These are phyloP conservation scores for Diversispora epigaea DNA, from an alignment of 192 early-diverging fungal species.

Conservation along the genomic window DNA sequence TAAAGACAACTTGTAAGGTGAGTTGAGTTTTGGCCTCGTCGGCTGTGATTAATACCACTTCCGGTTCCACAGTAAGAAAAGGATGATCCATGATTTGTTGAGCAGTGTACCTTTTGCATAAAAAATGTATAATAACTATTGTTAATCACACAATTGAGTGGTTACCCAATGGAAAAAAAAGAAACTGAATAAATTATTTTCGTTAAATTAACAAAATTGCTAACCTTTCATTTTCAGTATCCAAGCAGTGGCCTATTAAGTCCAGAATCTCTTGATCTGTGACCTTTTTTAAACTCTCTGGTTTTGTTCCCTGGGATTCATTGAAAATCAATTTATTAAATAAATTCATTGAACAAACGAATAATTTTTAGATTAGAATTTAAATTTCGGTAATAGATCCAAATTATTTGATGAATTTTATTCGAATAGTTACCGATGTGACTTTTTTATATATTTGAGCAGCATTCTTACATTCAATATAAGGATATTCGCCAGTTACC, in stretches of 20 bases:
- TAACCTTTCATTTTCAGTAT: constrained; percentile 62
- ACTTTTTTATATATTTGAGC: constrained; percentile 81
- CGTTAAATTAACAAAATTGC: not conserved
- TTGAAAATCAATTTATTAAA: not conserved
- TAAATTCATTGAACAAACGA: constrained; percentile 4
- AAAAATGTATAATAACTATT: constrained; percentile 10
- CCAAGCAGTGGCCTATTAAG: constrained; percentile 66
- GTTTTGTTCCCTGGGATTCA: constrained; percentile 60
- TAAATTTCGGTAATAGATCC: too few relatives aligned
- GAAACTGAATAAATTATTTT: not conserved
- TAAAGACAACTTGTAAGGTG: constrained; percentile 73
- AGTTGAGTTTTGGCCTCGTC: constrained; percentile 65
- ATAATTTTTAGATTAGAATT: not conserved
- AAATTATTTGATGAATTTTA: not conserved
- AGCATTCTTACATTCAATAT: constrained; percentile 77
- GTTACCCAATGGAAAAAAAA: not conserved
- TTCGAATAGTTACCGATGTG: constrained; percentile 49
- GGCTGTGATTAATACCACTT: constrained; percentile 63
- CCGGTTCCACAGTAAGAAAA: constrained; percentile 74
- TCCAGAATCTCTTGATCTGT: constrained; percentile 63
- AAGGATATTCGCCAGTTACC: constrained; percentile 84
- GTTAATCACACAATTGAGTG: constrained; percentile 20
- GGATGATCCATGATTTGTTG: constrained; percentile 71
- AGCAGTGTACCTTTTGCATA: constrained; percentile 54
- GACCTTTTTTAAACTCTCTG: constrained; percentile 66